Evolutionary conservation across 2,329 filamentous ascomycete genomes (phyloP), one percentile per base, ranked within the genome.

Genomic region (Phaeosphaeriaceae sp.): DNA sequence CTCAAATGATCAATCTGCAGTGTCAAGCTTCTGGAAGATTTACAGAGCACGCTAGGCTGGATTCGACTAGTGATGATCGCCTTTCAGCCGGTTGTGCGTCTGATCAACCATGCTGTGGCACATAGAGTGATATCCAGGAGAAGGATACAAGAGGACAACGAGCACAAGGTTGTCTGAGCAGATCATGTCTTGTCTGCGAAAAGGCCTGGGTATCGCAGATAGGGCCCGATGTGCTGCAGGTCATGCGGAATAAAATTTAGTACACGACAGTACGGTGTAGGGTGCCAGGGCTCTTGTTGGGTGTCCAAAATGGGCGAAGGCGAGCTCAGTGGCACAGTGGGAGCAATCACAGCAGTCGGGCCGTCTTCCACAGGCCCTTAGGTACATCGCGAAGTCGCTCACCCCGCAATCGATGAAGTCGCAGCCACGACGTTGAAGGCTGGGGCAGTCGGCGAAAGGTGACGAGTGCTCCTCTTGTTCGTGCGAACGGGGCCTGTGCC

Each of bases 11-110:
- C 53, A 46, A 40, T 48, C 52, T 33, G 41, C 55, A 48, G 54
- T 54, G 45, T 56, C 47, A 51, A 59, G 59, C 62, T 73, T 73
- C 70, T 69, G 63, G 70, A 71, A 71, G 59, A 54, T 53, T 49
- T 46, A 52, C 48, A 61, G 51, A 62, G 57, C 49, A 42, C 40
- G 45, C 65, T 48, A 62, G 60, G 47, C 54, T 59, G 49, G 46
- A 42, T 47, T 50, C 24, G 54, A 51, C 51, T 52, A 54, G 63
- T 47, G 51, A 56, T 58, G 59, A 63, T 69, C 48, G 61, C 57
- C 61, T 25, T 64, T 52, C 53, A 60, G 56, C 53, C 57, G 27
- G 54, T 56, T 27, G 53, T 21, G 21, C 44, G 25, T n/a, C 41
- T 50, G 44, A 51, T 54, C 41, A 46, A 46, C n/a, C 45, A 22